phyloP scores from a whole-genome alignment of 163 green algal genomes.

The Coccomyxa subellipsoidea region DNA sequence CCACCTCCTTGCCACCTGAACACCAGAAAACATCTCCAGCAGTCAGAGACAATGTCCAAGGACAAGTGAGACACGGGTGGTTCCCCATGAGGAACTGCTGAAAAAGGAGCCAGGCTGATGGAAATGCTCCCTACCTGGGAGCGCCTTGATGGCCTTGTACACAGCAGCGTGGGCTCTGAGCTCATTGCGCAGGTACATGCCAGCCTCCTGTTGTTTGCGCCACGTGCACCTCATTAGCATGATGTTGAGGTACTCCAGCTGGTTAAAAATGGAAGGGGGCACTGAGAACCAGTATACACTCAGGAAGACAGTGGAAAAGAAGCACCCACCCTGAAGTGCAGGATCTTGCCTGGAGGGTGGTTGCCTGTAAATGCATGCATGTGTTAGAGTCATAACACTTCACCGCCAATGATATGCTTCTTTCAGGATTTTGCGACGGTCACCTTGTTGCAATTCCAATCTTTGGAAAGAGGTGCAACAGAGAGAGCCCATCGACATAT shows the following conservation, averaged over 20 bases:
- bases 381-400: too few species aligned
- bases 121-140: slow-evolving; percentile 50
- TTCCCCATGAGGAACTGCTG: too few species aligned
- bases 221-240: too few species aligned
- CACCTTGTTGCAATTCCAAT: too few species aligned
- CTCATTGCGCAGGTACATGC: slow-evolving; percentile 36
- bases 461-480: too few species aligned
- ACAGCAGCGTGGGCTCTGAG: slow-evolving; percentile 57
- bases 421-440: too few species aligned
- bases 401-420: too few species aligned
- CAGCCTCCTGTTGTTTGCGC: slow-evolving; percentile 14
- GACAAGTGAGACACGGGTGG: background rate
- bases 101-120: too few species aligned
- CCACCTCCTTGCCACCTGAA: slow-evolving; percentile 41
- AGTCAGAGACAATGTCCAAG: background rate
- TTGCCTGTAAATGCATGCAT: slow-evolving; percentile 25
- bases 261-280: too few species aligned
- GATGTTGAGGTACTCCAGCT: too few species aligned
- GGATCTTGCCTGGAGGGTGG: slow-evolving; percentile 48
- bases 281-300: too few species aligned
- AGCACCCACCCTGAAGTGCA: slow-evolving; percentile 23
- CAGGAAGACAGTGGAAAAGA: background rate
- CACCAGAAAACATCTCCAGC: background rate
- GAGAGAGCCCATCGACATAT: background rate
- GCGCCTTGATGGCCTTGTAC: slow-evolving; percentile 66